These are phyloP conservation scores for Physaria fendleri DNA, from an alignment of 345 rosid genomes.

Conservation along the genomic window DNA sequence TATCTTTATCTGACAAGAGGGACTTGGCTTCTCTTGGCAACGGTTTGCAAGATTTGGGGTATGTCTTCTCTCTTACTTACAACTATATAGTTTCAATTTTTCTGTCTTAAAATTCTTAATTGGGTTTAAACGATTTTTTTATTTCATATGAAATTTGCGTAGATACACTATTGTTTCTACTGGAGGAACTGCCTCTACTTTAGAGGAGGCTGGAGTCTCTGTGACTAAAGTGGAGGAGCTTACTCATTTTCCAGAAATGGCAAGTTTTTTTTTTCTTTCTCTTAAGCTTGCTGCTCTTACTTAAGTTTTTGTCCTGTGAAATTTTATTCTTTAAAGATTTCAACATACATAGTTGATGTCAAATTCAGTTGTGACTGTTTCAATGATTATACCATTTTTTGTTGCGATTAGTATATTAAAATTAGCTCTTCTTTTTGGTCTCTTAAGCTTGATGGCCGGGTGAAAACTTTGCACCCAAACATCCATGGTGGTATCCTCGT, in stretches of 20 bases:
- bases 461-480: constrained; percentile 86
- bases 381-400: background rate
- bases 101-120: background rate
- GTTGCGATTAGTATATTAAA: background rate
- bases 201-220: constrained; percentile 65
- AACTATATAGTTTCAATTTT: background rate
- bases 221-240: constrained; percentile 89
- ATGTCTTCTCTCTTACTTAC: background rate
- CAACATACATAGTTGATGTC: background rate
- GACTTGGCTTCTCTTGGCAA: constrained; percentile 60
- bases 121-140: background rate
- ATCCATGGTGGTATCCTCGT: constrained; percentile 92
- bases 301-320: background rate
- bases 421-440: background rate
- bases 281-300: background rate
- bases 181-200: constrained; percentile 87
- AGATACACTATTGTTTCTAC: constrained; percentile 91
- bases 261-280: constrained; percentile 17
- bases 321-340: background rate
- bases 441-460: constrained; percentile 83
- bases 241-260: constrained; percentile 91
- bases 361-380: background rate
- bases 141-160: background rate
- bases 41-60: constrained; percentile 80
- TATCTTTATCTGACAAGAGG: constrained; percentile 82